Percentiles rank a stretch among this genome's conserved stretches.
phyloP scores from a whole-genome alignment of 331 rosid species.

The Dryas integrifolia region DNA sequence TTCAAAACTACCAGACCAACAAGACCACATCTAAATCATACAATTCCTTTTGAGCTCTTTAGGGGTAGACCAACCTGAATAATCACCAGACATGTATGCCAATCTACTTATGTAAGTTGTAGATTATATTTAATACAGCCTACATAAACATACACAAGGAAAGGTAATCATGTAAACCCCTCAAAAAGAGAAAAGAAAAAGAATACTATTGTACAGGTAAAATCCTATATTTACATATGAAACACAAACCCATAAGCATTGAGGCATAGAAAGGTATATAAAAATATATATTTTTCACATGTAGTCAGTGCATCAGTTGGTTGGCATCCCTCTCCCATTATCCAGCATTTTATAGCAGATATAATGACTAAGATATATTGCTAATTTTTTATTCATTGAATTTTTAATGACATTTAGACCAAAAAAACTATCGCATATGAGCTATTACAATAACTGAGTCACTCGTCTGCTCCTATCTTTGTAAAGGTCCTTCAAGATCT shows the following conservation, averaged over 20 bases:
- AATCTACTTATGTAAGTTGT: not conserved
- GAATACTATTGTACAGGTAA: not conserved
- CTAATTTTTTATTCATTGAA: not conserved
- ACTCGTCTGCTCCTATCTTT: not conserved
- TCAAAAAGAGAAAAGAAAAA: not conserved
- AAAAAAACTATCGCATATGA: not conserved
- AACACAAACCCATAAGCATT: slow-evolving; percentile 1
- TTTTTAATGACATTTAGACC: not conserved
- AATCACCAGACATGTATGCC: not conserved
- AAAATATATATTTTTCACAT: not conserved
- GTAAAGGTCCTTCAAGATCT: not conserved
- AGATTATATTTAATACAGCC: not conserved
- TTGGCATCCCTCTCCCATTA: not conserved
- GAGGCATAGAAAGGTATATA: not conserved
- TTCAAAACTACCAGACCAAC: not conserved
- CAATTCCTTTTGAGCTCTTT: not conserved
- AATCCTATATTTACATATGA: not conserved
- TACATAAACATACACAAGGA: not conserved
- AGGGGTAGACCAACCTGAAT: not conserved
- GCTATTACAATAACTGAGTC: not conserved
- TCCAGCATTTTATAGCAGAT: not conserved
- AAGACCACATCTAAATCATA: not conserved
- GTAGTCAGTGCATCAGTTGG: not conserved
- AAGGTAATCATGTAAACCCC: not conserved
- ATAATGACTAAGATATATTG: not conserved